These are phyloP conservation scores for Coccomyxa sp. DNA, from an alignment of 139 green algal genomes.

Conservation along the genomic window DNA sequence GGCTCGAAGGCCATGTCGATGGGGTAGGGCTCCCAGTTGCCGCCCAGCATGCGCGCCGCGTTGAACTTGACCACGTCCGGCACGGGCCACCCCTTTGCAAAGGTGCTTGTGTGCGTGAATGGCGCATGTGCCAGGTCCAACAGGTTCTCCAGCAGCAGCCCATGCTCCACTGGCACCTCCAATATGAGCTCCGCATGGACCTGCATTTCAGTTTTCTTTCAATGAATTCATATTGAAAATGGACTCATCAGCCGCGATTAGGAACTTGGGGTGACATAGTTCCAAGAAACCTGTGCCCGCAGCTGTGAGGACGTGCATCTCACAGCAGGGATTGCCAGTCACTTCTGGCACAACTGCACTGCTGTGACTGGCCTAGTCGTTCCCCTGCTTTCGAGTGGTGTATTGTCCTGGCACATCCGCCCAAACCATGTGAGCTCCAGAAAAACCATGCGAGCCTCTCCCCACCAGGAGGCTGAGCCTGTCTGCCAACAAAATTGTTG, in stretches of 20 bases:
- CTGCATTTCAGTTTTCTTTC: neutral
- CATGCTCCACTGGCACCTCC: conserved; percentile 96
- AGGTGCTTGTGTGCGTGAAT: conserved; percentile 97
- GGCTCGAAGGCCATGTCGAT: conserved; percentile 97
- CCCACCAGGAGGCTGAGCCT: too few species aligned
- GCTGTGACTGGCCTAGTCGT: too few species aligned
- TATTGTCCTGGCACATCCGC: too few species aligned
- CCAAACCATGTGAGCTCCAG: too few species aligned
- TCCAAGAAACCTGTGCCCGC: too few species aligned
- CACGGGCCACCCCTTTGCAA: conserved; percentile 94
- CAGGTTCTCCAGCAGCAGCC: conserved; percentile 98
- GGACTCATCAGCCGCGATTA: neutral
- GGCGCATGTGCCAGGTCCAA: conserved; percentile 97
- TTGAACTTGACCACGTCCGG: conserved; percentile 82
- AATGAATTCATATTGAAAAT: neutral
- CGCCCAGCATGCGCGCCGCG: conserved; percentile 44
- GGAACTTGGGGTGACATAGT: neutral
- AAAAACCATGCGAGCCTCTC: too few species aligned
- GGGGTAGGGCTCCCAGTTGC: conserved; percentile 96
- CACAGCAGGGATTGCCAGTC: too few species aligned
- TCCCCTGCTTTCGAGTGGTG: too few species aligned
- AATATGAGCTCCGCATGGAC: conserved; percentile 63
- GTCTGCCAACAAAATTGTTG: too few species aligned
- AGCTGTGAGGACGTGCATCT: too few species aligned
- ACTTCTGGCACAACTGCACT: too few species aligned